Evolutionary conservation across 1,284 basidiomycete genomes (phyloP), one percentile per base, ranked within the genome.

Genomic region (Clitocybe nebularis): DNA sequence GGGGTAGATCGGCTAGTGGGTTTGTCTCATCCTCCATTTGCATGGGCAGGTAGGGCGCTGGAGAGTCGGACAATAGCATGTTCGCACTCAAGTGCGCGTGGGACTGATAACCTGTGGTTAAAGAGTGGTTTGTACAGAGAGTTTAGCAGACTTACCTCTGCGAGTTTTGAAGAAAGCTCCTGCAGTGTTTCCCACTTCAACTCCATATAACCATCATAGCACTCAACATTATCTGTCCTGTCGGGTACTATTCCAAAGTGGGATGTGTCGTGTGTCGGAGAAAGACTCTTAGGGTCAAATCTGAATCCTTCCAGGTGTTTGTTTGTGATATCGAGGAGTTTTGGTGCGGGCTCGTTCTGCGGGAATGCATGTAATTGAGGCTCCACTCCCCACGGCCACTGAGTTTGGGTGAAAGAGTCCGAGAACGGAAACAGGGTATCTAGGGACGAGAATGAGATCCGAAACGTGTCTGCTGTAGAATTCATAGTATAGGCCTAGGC

Each of bases 191-290:
- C 26, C 21, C 45, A 22, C 36, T 54, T 50, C n/a, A 26, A 16
- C 16, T 50, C 52, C 44, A 45, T 42, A 10, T 44, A 49, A 21
- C 51, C 52, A 33, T 51, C 49, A 21, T 45, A 52, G 32, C 38
- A 44, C 6, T 32, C 13, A 28, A 41, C 46, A 17, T 50, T 45
- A 5, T 44, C 46, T 13, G 43, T 51, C 24, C 24, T 36, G 22
- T 51, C 51, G 1, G 41, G 43, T 35, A 44, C 45, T 10, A 49
- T 41, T 22, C 51, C 51, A 24, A 54, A 50, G 28, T 43, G 26
- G 30, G 47, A 51, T 30, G 36, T 17, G 14, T 33, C 25, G 8
- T 46, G 50, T 8, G 48, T 38, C 14, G 40, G 26, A 5, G 44
- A 19, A 1, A 46, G 48, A 26, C 43, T 52, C 23, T 43, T 44